Base-by-base conservation (phyloP, 2,329 filamentous ascomycete species). In the Thelonectria rubi region DNA sequence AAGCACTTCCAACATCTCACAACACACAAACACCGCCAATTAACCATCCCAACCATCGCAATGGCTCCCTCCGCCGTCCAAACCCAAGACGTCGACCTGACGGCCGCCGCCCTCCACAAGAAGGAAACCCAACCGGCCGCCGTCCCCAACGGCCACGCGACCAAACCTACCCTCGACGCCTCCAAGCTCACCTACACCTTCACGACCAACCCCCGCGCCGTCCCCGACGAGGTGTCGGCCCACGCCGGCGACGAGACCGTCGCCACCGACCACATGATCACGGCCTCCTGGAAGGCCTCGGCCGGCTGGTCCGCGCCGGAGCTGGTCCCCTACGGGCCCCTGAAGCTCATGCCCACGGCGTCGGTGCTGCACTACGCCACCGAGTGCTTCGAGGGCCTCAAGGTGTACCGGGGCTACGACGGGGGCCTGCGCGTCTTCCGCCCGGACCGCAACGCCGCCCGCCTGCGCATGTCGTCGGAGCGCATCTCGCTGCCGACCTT, bases 201-300 rank as follows among this genome's bases (percentile, higher is more conserved):
- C 67, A 86, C 82, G 58, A 75, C 77, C 46, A 77, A 73, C 57
- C 85, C 83, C 1, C 84, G 84, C 63, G 65, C 77, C 51, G 85
- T 88, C 50, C 86, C 85, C 53, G 77, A 81, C 54, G 80, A 83
- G 63, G 82, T 77, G 62, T 68, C 71, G 40, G 82, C 82, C 69
- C 79, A 78, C 67, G 58, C 81, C 52, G 83, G 81, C 66, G 66
- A 72, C 63, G 82, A 84, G 74, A 86, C 83, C 65, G 79, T 87
- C 73, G 86, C 84, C 82, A 93, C 91, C 65, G 93, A 97, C 82
- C 94, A 97, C 82, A 97, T 97, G 93, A 82, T 95, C 71, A 89
- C 88, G 53, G 89, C 83, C 18, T 79, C 81, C 55, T 96, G 93
- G 92, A 87, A 83, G 34, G 78, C 76, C 20, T 74, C 80, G 45